Base-by-base conservation (phyloP, 2,329 filamentous ascomycete species). In the Talaromyces sp. region DNA sequence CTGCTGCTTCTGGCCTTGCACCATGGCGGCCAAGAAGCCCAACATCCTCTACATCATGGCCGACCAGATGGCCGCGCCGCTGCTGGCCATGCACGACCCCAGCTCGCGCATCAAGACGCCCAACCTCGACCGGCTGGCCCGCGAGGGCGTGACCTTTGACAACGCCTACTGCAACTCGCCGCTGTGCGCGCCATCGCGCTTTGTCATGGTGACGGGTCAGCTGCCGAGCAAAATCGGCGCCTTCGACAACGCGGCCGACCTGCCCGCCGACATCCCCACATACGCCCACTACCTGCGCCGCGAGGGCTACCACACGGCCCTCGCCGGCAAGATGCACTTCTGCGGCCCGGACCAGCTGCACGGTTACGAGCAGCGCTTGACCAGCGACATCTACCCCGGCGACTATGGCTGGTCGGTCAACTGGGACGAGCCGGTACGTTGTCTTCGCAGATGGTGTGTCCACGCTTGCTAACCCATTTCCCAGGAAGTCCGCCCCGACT, bases 261-360 rank as follows among this genome's bases (percentile, higher is more conserved):
- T 97, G 68, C 83, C 86, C 59, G 90, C 90, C 59, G 91, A 96
- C 68, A 85, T 90, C 31, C 93, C 92, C 14, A 97, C 93, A 1
- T 97, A 96, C 71, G 91, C 93, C 9, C 93, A 97, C 75, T 96
- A 96, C 76, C 81, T 97, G 58, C 89, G 93, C 55, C 82, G 85
- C 49, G 86, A 88, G 69, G 91, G 91, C 58, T 97, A 97, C 71
- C 90, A 96, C 77, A 96, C 93, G 13, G 90, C 89, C 6, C 81
- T 97, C 67, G 91, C 93, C 5, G 93, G 93, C 64, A 97, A 97
- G 83, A 97, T 97, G 93, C 93, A 97, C 77, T 97, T 97, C 73
- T 89, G 96, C 58, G 93, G 93, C 35, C 80, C 81, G 0, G 93
- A 97, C 73, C 93, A 97, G 78, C 82, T 97, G 62, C 93, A 97